Evolutionary conservation across 176 grass and related monocot species (phyloP), one percentile per base, ranked within the genome.

Genomic region (Oryza nivara): DNA sequence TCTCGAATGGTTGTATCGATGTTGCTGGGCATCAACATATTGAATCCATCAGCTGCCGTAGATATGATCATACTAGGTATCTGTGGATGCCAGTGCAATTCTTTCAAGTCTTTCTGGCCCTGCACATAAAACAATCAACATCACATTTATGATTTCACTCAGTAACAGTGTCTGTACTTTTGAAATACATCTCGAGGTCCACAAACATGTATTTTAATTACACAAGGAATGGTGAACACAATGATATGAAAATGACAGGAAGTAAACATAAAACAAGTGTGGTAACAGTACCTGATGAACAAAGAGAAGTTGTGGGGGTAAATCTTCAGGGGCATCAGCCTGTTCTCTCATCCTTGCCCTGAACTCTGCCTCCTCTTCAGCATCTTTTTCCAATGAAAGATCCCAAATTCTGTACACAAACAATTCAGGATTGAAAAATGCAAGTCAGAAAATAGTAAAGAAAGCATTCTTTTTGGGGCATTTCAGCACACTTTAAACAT

Each of bases 81-180:
- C 77, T 95, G 92, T 23, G 89, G 52, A 58, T 98, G 91, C 89
- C 92, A 98, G 49, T 98, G 96, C 89, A 98, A n/a, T 83, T 98
- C 91, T 82, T 98, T 98, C 83, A 93, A 85, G 80, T 95, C 91
- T 88, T 92, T 98, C 78, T 98, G 96, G 74, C 96, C 96, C 92
- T 95, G 80, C 35, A 65, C 9, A 92, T 40, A 43, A 10, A 80
- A 86, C 49, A 77, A 67, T 17, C 28, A 87, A 70, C 16, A 77
- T 79, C 80, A 87, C 67, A 34, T 17, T 19, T 36, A 54, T 67
- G 19, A 63, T 49, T 44, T 40, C 9, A 20, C 8, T 63, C 58
- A 9, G 22, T 23, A 63, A 23, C 58, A 23, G n/a, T 23, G 58
- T 63, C 23, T 63, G 13, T 1, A 63, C n/a, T 11, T 63, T 23